Evolutionary conservation across 495 filamentous ascomycete genomes (phyloP), one percentile per base, ranked within the genome.

Genomic region (Tuber umbilicatum): DNA sequence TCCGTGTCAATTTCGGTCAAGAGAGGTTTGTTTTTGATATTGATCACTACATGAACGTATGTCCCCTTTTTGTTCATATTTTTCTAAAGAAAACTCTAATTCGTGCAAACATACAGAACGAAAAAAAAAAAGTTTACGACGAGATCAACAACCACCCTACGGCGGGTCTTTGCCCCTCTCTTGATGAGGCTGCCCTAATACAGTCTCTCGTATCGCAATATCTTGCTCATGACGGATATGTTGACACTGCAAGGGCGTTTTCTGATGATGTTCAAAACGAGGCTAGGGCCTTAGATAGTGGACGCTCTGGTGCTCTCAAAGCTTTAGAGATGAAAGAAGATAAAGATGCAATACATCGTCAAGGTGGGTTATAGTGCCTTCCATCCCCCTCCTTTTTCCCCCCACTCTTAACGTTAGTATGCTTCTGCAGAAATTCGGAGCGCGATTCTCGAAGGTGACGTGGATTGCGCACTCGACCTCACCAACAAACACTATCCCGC

Each of bases 181-280:
- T 94, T 70, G 89, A 89, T 73, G 93, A 97, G 83, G 88, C 89
- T 2, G 85, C 91, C 39, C 86, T 99, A 42, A 88, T 97, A 55
- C 95, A 97, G 82, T 88, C 91, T 77, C 77, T 90, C 76, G 88
- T 89, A 79, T 50, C 67, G 23, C 75, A 70, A 68, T 71, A 75
- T 73, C 86, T 99, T 10, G 92, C 93, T 50, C 95, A 97, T 80
- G 96, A 98, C 82, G 96, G 95, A 73, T 98, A 97, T 77, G 90
- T 97, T n/a, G 94, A 97, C 74, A 97, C 95, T 10, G 93, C 94
- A 23, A 88, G 89, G 75, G 93, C 92, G 0, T 98, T 99, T 84
- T 89, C 91, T 10, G 87, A 91, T 81, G 96, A 98, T 81, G 89
- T 97, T 7, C 89, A 89, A 47, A 85, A 86, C 27, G 94, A 97